Base-by-base conservation (phyloP, 2,329 filamentous ascomycete species). In the Berkeleyomyces rouxiae region DNA sequence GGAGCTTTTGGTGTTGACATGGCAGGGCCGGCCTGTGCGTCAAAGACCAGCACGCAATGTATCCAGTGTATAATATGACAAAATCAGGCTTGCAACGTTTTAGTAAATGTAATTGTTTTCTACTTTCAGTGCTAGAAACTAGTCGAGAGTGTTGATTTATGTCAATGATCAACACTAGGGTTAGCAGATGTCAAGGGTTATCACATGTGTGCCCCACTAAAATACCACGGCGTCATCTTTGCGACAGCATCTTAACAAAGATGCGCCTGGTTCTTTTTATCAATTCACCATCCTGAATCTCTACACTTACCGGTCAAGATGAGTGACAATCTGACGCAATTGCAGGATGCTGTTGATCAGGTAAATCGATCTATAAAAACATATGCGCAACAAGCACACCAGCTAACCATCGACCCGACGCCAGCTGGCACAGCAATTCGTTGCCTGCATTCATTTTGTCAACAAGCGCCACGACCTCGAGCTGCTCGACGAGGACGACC, bases 311-410 rank as follows among this genome's bases (percentile, higher is more conserved):
- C 31, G 55, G 9, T n/a, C 66, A 73, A 66, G 5, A 90, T 90
- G 84, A 80, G 81, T 37, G 89, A 95, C 71, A 79, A 86, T 66
- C 79, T 95, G 64, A 92, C 89, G 1, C 88, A 93, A 72, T 78
- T 93, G 64, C 89, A 95, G 74, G 88, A 93, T 75, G 85, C 87
- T 72, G 82, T 92, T 65, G 88, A 93, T 70, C 84, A 90, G 79
- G 88, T 88, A 75, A 42, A 23, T 23, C 23, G 23, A 73, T 9
- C 7, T n/a, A 13, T 23, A 16, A 53, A 3, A 2, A 58, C 37
- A 33, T 47, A 16, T 39, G 7, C 9, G 11, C 7, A 11, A 49
- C 31, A 13, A 55, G n/a, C 16, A 58, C 13, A 7, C 39, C 11
- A 16, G 46, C 59, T 40, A 58, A 58, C 16, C 39, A 11, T 13